Base-by-base conservation (phyloP, 345 rosid genomes). In the Ceriops zippeliana region DNA sequence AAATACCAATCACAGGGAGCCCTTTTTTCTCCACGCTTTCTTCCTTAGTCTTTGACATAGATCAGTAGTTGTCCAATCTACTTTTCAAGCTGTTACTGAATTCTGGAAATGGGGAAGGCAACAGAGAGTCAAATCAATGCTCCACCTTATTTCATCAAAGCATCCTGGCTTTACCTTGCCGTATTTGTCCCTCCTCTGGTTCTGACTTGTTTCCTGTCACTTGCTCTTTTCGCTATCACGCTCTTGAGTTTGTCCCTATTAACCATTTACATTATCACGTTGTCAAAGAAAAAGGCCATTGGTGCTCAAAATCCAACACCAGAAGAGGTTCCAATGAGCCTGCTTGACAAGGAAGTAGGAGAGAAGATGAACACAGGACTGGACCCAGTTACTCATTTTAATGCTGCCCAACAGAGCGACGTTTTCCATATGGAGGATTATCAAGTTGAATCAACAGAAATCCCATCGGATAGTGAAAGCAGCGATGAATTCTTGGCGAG, bases 171-270 rank as follows among this genome's bases (percentile, higher is more conserved):
- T 49, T 77, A 19, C 65, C 20, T 73, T 73, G 67, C 76, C 46
- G 61, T 64, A 58, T 51, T 75, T 22, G 69, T 78, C 62, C 64
- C 82, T 69, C 71, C 53, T 54, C n/a, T 83, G 27, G 63, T 80
- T 32, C 60, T 78, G 17, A 63, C 72, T 69, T 57, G 68, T 64
- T 75, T 76, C 51, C 66, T 66, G 34, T 70, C 59, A 35, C 62
- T 61, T 61, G 78, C 52, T 78, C 46, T 66, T 58, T 62, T 51
- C 52, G 59, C 80, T 65, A 47, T 83, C 35, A 82, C 85, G 47
- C 15, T 72, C 28, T 61, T 83, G 65, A 53, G 83, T 82, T 38
- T 84, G 82, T 53, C 75, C 75, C 68, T 82, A 20, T 78, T 82
- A 24, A 74, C 86, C 24, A 42, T 76, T 74, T 67, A 79, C 70